A percentile compares a stretch with the other conserved stretches of the same genome.
phyloP scores from a whole-genome alignment of 2,329 filamentous ascomycete genomes.

The Colletotrichum sp. region DNA sequence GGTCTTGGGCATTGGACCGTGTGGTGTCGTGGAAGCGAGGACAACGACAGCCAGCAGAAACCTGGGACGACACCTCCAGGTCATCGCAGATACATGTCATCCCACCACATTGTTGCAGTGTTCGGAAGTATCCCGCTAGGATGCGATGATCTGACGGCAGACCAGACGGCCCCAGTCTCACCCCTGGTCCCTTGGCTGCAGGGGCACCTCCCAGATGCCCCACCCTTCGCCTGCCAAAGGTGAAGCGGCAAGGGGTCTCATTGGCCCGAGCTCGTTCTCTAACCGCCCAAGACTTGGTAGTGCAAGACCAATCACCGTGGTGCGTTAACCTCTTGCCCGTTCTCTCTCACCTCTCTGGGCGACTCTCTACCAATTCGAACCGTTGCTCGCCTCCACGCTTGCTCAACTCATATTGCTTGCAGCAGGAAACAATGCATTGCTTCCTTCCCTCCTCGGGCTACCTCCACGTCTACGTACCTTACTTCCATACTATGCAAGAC shows the following conservation, averaged over 20 bases:
- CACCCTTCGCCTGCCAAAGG: conserved; percentile 23
- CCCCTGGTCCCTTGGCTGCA: conserved; percentile 17
- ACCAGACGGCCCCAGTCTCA: conserved; percentile 17
- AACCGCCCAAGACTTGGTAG: conserved; percentile 40
- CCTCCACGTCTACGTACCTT: not conserved
- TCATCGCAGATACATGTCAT: not conserved
- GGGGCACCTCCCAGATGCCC: not conserved
- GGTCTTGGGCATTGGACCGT: not conserved
- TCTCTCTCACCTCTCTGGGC: not conserved
- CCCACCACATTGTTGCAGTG: rapidly evolving
- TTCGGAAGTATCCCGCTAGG: not conserved
- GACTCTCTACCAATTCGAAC: not conserved
- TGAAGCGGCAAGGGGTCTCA: conserved; percentile 31
- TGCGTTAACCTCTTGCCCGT: conserved; percentile 8
- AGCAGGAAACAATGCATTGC: not conserved
- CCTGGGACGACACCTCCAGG: not conserved
- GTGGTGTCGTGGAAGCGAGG: not conserved
- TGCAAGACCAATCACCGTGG: conserved; percentile 31
- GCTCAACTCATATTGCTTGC: conserved; percentile 2
- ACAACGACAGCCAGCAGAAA: not conserved
- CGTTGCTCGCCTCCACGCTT: not conserved
- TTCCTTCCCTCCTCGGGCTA: not conserved
- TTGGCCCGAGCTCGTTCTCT: conserved; percentile 37
- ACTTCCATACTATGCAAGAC: not conserved
- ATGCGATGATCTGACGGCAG: conserved; percentile 18